A percentile compares a stretch with the other conserved stretches of the same genome.
phyloP scores from a whole-genome alignment of 768 basidiomycete species.

The Boletus pseudopeckii region DNA sequence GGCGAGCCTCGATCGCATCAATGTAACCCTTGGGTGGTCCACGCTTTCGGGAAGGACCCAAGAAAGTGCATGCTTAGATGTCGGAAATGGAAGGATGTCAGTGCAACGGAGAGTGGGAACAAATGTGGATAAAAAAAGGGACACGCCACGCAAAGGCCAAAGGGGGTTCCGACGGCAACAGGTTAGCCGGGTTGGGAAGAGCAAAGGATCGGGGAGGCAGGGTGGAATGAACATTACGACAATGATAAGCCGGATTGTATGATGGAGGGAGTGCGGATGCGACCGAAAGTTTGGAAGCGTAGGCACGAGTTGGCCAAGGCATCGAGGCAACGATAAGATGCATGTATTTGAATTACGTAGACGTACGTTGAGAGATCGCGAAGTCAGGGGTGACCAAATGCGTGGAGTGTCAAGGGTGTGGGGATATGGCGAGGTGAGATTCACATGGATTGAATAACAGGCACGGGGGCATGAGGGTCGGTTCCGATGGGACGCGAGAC shows the following conservation, averaged over 20 bases:
- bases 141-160: neutral
- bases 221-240: conserved; percentile 15
- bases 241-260: conserved; percentile 11
- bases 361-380: conserved; percentile 6
- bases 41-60: conserved; percentile 76
- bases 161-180: conserved; percentile 5
- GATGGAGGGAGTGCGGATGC: conserved; percentile 10
- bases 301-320: neutral
- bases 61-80: conserved; percentile 65
- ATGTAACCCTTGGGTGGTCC: conserved; percentile 94
- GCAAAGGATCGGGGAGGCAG: conserved; percentile 5
- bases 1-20: conserved; percentile 86
- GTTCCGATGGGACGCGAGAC: conserved; percentile 4
- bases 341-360: conserved; percentile 11
- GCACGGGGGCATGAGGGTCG: neutral
- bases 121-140: neutral
- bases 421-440: neutral
- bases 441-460: conserved; percentile 1
- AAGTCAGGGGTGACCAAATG: conserved; percentile 3
- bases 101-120: conserved; percentile 2
- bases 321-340: conserved; percentile 7
- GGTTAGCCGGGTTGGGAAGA: conserved; percentile 5
- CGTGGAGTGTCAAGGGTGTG: neutral
- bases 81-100: neutral
- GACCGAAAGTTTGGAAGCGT: neutral